Evolutionary conservation across 306 rosid species (phyloP).

Genomic region (Acmispon strigosus): DNA sequence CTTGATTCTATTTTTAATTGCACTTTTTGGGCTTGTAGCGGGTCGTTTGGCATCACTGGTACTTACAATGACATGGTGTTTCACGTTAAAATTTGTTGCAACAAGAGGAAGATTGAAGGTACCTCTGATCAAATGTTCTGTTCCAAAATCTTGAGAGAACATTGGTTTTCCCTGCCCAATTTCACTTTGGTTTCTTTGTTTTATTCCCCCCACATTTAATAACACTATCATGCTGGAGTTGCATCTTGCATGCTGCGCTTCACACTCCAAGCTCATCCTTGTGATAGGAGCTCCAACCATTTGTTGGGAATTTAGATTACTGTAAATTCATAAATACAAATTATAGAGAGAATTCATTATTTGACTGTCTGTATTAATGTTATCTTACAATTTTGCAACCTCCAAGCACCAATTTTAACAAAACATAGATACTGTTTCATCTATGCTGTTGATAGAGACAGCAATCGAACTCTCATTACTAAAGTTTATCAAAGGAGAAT

Average conservation of each 20-base stretch:
- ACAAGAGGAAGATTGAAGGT: constrained; percentile 11
- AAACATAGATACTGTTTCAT: too few relatives aligned
- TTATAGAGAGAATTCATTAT: background rate
- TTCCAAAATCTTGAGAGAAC: constrained; percentile 21
- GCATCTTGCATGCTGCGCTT: background rate
- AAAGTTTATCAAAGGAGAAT: too few relatives aligned
- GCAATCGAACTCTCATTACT: too few relatives aligned
- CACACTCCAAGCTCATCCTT: background rate
- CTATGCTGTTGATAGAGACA: too few relatives aligned
- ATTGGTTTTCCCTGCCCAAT: background rate
- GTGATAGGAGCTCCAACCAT: constrained; percentile 6
- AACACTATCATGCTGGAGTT: too few relatives aligned
- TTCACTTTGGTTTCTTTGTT: background rate
- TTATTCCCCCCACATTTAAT: background rate
- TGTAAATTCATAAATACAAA: constrained; percentile 16
- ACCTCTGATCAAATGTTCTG: constrained; percentile 18
- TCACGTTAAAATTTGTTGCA: constrained; percentile 31
- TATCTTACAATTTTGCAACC: background rate
- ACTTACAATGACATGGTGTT: constrained; percentile 48
- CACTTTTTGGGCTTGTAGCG: constrained; percentile 54
- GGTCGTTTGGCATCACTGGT: constrained; percentile 49
- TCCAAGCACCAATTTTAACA: background rate
- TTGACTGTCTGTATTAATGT: background rate
- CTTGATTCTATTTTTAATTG: constrained; percentile 28
- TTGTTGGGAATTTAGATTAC: constrained; percentile 17